Evolutionary conservation across 306 rosid genomes (phyloP), one percentile per base, ranked within the genome.

Genomic region (Quercus variabilis): DNA sequence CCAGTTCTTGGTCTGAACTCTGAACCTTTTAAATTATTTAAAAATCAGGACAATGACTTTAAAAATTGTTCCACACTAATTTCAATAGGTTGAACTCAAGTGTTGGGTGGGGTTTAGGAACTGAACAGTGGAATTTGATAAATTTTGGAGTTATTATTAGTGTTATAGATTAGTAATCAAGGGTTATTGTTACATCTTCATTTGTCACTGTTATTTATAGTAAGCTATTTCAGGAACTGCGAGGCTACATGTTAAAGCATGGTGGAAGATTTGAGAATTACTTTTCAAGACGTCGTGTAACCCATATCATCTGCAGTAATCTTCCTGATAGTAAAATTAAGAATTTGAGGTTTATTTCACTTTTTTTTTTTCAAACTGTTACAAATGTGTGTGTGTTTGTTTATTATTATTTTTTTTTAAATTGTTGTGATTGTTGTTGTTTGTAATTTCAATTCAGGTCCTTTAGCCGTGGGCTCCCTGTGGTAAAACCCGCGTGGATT

Each of bases 261-360:
- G 99, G 97, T 83, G 97, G 99, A 75, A 84, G 86, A 84, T 89
- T 88, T 78, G 93, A 94, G 89, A 94, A 94, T 77, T 94, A 94
- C 86, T 94, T 92, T 90, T 90, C 97, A 9, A 91, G 95, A 69
- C 87, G 72, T 69, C 84, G 78, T 9, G 97, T 94, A 12, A 90
- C 99, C 41, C 99, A 94, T 84, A 92, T 94, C 55, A 93, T 94
- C 46, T 94, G 97, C 91, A 90, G 88, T 74, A 92, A 91, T 88
- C 97, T 94, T 57, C 88, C 97, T 18, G 78, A 90, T 73, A 87
- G 88, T 79, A 94, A 94, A 88, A 74, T 89, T 57, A 92, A 91
- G 81, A 92, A 94, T 73, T 82, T 92, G 69, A 92, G 98, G 98
- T 94, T 77, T 6, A 30, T 74, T 68, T 54, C n/a, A 9, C 28